A percentile compares a stretch with the other conserved stretches of the same genome.
These are phyloP conservation scores for Bipolaris zeicola DNA, from an alignment of 2,329 filamentous ascomycete genomes.

Conservation along the genomic window DNA sequence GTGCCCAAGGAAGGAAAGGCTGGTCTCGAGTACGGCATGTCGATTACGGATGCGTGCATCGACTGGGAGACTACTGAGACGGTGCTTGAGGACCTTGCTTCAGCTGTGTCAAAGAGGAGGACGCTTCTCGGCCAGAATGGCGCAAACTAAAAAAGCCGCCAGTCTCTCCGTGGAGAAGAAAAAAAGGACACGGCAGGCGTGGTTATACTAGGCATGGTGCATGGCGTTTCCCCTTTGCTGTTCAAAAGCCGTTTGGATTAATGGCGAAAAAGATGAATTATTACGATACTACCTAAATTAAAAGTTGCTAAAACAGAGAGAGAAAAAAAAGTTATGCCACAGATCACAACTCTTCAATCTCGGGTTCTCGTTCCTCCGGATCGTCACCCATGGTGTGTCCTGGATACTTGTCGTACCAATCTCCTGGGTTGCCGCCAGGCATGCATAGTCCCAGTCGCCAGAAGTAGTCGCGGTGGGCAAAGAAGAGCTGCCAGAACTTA, in stretches of 20 bases:
- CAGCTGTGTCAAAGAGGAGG: slow-evolving; percentile 77
- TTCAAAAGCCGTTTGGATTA: not conserved
- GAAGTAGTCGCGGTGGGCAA: slow-evolving; percentile 95
- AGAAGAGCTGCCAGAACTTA: slow-evolving; percentile 90
- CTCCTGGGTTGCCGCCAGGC: slow-evolving; percentile 73
- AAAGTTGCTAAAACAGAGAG: not conserved
- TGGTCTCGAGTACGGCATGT: slow-evolving; percentile 89
- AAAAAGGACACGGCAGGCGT: not conserved
- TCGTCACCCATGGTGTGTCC: slow-evolving; percentile 21
- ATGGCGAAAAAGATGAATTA: slow-evolving; percentile 2
- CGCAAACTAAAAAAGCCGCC: slow-evolving; percentile 24
- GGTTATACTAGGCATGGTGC: slow-evolving; percentile 8
- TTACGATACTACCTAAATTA: not conserved
- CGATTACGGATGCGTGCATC: slow-evolving; percentile 97
- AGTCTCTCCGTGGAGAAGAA: not conserved
- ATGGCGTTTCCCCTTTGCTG: slow-evolving; percentile 8
- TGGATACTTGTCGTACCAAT: slow-evolving; percentile 63
- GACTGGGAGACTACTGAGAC: slow-evolving; percentile 87
- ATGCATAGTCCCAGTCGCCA: slow-evolving; percentile 90
- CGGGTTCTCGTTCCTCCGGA: slow-evolving; percentile 18
- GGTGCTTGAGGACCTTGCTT: slow-evolving; percentile 77
- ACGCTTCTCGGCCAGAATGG: slow-evolving; percentile 50
- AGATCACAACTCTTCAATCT: slow-evolving; percentile 26
- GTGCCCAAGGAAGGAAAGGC: slow-evolving; percentile 84
- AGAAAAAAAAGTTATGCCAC: not conserved